phyloP scores from a whole-genome alignment of 768 basidiomycete species.

The Boletellus ananas region DNA sequence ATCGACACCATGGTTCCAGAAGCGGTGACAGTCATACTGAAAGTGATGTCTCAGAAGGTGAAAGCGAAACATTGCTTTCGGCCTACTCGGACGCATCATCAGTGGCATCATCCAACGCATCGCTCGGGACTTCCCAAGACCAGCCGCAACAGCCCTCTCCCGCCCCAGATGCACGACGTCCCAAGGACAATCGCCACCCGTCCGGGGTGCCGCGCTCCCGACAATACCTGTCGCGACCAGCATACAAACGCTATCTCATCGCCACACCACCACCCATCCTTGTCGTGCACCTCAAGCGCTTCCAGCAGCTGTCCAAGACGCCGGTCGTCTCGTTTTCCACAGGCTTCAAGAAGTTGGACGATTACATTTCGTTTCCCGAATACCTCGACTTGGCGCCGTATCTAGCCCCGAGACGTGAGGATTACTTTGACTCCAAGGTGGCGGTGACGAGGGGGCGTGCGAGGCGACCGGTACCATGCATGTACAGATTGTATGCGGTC shows the following conservation, averaged over 20 bases:
- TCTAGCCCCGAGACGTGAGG: slow-evolving; percentile 75
- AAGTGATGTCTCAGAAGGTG: slow-evolving; percentile 33
- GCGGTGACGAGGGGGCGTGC: slow-evolving; percentile 21
- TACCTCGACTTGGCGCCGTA: slow-evolving; percentile 81
- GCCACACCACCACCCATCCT: slow-evolving; percentile 80
- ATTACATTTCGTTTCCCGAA: slow-evolving; percentile 88
- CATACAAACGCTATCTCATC: slow-evolving; percentile 95
- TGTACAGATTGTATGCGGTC: slow-evolving; percentile 74
- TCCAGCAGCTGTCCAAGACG: slow-evolving; percentile 77
- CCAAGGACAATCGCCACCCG: slow-evolving; percentile 32
- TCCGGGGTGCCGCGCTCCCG: slow-evolving; percentile 37
- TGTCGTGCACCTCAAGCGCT: slow-evolving; percentile 91
- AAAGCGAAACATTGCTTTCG: slow-evolving; percentile 30
- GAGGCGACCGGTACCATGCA: slow-evolving; percentile 38
- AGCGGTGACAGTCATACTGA: slow-evolving; percentile 25
- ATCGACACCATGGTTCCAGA: slow-evolving; percentile 18
- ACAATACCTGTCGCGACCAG: slow-evolving; percentile 74
- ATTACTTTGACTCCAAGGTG: slow-evolving; percentile 50
- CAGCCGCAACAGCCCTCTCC: slow-evolving; percentile 14
- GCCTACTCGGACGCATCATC: slow-evolving; percentile 36
- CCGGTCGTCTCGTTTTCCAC: slow-evolving; percentile 60
- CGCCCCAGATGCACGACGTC: slow-evolving; percentile 16
- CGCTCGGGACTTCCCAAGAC: slow-evolving; percentile 32
- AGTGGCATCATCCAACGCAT: slow-evolving; percentile 26
- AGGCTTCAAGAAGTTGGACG: slow-evolving; percentile 87